These are phyloP conservation scores for Metschnikowia anglica DNA, from an alignment of 805 yeast species.

Conservation along the genomic window DNA sequence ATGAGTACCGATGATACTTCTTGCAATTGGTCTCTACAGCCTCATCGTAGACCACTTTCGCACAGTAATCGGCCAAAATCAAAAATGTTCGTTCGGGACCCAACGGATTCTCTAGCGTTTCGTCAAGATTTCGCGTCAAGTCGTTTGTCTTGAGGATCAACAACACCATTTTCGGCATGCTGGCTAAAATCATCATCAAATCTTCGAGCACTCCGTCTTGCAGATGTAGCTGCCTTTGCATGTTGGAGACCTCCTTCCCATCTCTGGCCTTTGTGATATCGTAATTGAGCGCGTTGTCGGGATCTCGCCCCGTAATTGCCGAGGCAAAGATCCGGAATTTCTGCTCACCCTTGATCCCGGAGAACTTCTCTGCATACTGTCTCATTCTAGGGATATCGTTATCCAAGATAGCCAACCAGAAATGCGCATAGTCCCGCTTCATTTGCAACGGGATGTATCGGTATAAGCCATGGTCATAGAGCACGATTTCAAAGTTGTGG, in stretches of 20 bases:
- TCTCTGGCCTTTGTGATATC: slow-evolving; percentile 55
- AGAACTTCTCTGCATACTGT: slow-evolving; percentile 71
- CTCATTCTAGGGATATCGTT: slow-evolving; percentile 65
- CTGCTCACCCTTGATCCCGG: slow-evolving; percentile 72
- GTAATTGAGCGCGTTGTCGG: slow-evolving; percentile 66
- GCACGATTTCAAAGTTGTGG: slow-evolving; percentile 85
- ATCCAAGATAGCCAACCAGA: slow-evolving; percentile 88
- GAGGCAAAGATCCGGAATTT: slow-evolving; percentile 81
- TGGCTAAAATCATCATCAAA: slow-evolving; percentile 73
- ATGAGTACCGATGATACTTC: slow-evolving; percentile 21
- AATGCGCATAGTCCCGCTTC: slow-evolving; percentile 81
- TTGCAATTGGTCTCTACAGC: slow-evolving; percentile 41
- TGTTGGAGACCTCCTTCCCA: slow-evolving; percentile 60
- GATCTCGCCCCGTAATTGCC: slow-evolving; percentile 93
- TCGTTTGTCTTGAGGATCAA: slow-evolving; percentile 92
- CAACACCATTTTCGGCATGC: slow-evolving; percentile 82
- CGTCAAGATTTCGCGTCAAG: slow-evolving; percentile 85
- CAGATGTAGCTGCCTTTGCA: slow-evolving; percentile 60
- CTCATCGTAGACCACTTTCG: slow-evolving; percentile 73
- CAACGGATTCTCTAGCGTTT: slow-evolving; percentile 71
- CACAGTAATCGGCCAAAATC: slow-evolving; percentile 89
- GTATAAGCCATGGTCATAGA: slow-evolving; percentile 94
- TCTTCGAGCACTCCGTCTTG: slow-evolving; percentile 65
- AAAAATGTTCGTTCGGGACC: slow-evolving; percentile 87
- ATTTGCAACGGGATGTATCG: slow-evolving; percentile 75